phyloP scores from a whole-genome alignment of 2,329 filamentous ascomycete genomes.

The Fusarium liriodendri region DNA sequence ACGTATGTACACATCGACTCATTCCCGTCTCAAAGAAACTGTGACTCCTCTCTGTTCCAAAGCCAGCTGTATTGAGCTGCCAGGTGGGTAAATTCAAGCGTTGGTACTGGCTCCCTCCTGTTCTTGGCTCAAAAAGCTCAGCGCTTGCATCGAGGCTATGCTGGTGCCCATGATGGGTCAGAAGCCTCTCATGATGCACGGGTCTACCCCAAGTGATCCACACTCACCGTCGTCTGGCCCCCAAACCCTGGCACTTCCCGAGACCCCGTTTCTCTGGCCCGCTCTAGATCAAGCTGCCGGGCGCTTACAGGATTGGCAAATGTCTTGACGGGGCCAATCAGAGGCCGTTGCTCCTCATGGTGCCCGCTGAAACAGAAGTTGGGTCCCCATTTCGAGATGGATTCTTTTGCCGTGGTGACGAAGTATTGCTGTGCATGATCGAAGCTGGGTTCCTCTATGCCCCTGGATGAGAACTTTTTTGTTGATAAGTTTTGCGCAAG shows the following conservation, averaged over 20 bases:
- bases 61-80: background rate
- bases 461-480: conserved; percentile 2
- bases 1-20: background rate
- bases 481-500: background rate
- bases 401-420: conserved; percentile 16
- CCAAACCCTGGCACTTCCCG: conserved; percentile 34
- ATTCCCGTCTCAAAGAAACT: background rate
- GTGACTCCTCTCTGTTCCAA: background rate
- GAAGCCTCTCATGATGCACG: conserved; percentile 33
- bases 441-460: background rate
- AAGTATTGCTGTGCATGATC: conserved; percentile 1
- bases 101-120: conserved; percentile 20
- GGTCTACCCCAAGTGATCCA: conserved; percentile 26
- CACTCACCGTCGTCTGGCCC: conserved; percentile 23
- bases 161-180: conserved; percentile 28
- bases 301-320: conserved; percentile 42
- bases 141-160: conserved; percentile 40
- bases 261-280: conserved; percentile 29
- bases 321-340: conserved; percentile 38
- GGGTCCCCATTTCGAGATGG: conserved; percentile 15
- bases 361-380: conserved; percentile 17
- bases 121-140: conserved; percentile 36
- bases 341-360: background rate
- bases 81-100: background rate
- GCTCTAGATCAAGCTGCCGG: conserved; percentile 36